These are phyloP conservation scores for Puya raimondii DNA, from an alignment of 176 grass and related monocot genomes.

Conservation along the genomic window DNA sequence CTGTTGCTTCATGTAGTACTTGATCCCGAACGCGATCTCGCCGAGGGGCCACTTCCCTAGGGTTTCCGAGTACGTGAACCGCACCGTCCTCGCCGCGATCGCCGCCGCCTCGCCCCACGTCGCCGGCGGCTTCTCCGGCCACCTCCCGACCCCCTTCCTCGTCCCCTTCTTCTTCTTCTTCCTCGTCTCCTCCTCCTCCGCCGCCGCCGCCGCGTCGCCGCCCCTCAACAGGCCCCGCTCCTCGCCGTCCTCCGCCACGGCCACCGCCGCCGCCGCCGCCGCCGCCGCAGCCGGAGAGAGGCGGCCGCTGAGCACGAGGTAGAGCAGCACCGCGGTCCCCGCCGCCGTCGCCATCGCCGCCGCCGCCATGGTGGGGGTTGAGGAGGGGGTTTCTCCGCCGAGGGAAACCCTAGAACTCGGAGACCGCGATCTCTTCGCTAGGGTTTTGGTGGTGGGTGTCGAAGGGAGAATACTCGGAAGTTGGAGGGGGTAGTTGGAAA, in stretches of 20 bases:
- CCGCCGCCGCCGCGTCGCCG: conserved; percentile 13
- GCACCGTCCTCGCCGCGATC: conserved; percentile 34
- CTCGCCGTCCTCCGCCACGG: conserved; percentile 2
- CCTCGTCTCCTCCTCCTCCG: conserved; percentile 11
- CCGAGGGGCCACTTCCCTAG: conserved; percentile 81
- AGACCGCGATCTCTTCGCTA: neutral
- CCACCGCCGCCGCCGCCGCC: conserved; percentile 10
- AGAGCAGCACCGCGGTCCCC: conserved; percentile 61
- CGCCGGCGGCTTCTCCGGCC: conserved; percentile 41
- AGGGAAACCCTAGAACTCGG: neutral
- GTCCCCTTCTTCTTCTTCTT: neutral
- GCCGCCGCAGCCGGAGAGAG: conserved; percentile 30
- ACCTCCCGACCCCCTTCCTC: conserved; percentile 14
- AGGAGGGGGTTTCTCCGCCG: neutral
- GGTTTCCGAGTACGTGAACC: conserved; percentile 60
- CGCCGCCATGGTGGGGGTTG: conserved; percentile 25
- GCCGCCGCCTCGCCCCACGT: conserved; percentile 41
- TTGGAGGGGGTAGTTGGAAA: neutral
- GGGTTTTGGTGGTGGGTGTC: neutral
- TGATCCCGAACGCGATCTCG: conserved; percentile 85
- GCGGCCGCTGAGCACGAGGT: conserved; percentile 53
- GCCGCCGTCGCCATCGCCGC: conserved; percentile 46
- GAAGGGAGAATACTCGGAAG: neutral
- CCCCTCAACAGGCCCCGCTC: conserved; percentile 1
- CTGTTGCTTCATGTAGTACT: conserved; percentile 75